Evolutionary conservation across 768 basidiomycete genomes (phyloP), one percentile per base, ranked within the genome.

Genomic region (Suillus subalutaceus): DNA sequence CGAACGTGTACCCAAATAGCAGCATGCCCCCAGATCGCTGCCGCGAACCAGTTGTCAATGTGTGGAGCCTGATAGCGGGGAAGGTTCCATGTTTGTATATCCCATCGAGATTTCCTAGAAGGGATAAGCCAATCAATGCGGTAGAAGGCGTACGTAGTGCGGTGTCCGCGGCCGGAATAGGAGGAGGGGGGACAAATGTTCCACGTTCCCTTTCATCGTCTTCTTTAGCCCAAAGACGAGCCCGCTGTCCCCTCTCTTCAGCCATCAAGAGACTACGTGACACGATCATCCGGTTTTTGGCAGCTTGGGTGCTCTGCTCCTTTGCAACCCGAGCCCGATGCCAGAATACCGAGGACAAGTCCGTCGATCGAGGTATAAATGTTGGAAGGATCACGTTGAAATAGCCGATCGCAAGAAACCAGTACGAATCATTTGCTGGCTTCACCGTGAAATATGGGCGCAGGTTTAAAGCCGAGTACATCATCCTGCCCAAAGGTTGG

Each of bases 401-500:
- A 78, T 91, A 92, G 5, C 90, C 88, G 64, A 92, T 86, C n/a
- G 90, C 86, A 41, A 93, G 82, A 80, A 89, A 92, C 88, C 90
- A 93, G 79, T 91, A 92, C 13, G 91, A 93, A 67, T 85, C 83
- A 68, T 84, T 79, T 23, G 80, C 72, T 3, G 81, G 72, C 61
- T 79, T 81, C 63, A 80, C 78, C 48, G 79, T 70, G 48, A 88
- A 78, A 72, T 86, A 84, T 6, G 90, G 87, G 4, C 93, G 86
- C 46, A 94, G 79, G 76, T 94, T 95, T 59, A 94, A 80, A 15
- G 94, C 92, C 9, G 92, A 91, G 75, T 96, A 96, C 86, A 95
- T 89, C 87, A 94, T 86, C 64, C 88, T 89, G 65, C 41, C 56
- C 50, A 63, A 6, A 38, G 35, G 9, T 44, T 64, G 18, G 35